Evolutionary conservation across 1,284 basidiomycete species (phyloP).

Genomic region (Leccinum ponderosum): DNA sequence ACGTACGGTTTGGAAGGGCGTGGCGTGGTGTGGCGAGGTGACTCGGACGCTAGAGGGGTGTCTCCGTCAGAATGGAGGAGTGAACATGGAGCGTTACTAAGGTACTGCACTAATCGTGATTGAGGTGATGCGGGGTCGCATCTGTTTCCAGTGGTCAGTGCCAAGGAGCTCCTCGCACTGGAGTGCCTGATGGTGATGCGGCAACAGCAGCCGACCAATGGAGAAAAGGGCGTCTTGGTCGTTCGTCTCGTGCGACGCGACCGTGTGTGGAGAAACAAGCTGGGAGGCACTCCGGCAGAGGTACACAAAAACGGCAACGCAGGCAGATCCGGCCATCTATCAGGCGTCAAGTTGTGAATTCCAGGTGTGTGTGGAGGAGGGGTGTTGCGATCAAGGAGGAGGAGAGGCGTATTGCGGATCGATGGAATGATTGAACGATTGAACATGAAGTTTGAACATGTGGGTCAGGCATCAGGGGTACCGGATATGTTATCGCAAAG

Average conservation of each 20-base stretch:
- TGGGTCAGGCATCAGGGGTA: neutral
- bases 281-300: constrained; percentile 8
- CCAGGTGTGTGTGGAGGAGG: neutral
- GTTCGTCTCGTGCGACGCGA: neutral
- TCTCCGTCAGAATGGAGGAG: constrained; percentile 5
- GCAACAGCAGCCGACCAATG: neutral
- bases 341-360: constrained; percentile 12
- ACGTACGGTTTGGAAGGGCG: neutral
- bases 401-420: constrained; percentile 20
- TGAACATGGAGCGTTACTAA: neutral
- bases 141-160: neutral
- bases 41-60: neutral
- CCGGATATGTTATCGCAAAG: constrained; percentile 1
- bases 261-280: neutral
- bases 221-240: neutral
- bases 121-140: neutral
- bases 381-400: constrained; percentile 11
- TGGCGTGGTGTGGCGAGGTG: neutral
- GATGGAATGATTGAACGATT: constrained; percentile 8
- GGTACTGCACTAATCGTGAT: neutral
- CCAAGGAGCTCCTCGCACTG: neutral
- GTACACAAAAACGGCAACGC: constrained; percentile 4
- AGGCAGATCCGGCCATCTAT: neutral
- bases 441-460: neutral
- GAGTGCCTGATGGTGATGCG: constrained; percentile 10